Conservation (phyloP, 768 basidiomycete species). For the Lactifluus rugatus region DNA sequence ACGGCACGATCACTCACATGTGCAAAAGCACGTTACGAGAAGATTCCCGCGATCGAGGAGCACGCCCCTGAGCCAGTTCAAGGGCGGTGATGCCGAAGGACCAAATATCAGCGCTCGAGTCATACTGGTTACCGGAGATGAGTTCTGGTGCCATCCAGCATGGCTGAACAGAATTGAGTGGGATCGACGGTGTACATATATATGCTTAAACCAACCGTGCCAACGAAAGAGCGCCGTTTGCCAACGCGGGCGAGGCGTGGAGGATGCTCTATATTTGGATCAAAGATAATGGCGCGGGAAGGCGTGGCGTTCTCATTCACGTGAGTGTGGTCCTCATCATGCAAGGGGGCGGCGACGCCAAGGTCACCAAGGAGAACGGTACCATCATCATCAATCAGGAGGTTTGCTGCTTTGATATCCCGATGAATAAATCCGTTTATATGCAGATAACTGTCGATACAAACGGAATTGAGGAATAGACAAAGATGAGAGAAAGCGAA, state of each 20-base stretch:
- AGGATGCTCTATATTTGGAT: conserved; percentile 12
- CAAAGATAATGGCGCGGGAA: conserved; percentile 30
- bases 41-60: conserved; percentile 72
- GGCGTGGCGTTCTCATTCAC: not conserved
- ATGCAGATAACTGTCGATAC: conserved; percentile 59
- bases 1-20: conserved; percentile 38
- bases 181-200: not conserved
- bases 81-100: conserved; percentile 93
- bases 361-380: conserved; percentile 88
- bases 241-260: conserved; percentile 38
- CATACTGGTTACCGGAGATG: conserved; percentile 75
- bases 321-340: conserved; percentile 46
- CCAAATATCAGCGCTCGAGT: conserved; percentile 89
- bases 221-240: conserved; percentile 89
- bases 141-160: conserved; percentile 98
- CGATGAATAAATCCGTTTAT: conserved; percentile 87
- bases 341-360: conserved; percentile 80
- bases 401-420: conserved; percentile 89
- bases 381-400: conserved; percentile 84
- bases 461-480: not conserved
- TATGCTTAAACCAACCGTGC: conserved; percentile 47
- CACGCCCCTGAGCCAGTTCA: conserved; percentile 79
- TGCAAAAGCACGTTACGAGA: conserved; percentile 66
- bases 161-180: conserved; percentile 37
- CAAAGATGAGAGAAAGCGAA: conserved; percentile 13